Evolutionary conservation across 2,329 filamentous ascomycete species (phyloP), one percentile per base, ranked within the genome.

Genomic region (Incumbomyces delicatus): DNA sequence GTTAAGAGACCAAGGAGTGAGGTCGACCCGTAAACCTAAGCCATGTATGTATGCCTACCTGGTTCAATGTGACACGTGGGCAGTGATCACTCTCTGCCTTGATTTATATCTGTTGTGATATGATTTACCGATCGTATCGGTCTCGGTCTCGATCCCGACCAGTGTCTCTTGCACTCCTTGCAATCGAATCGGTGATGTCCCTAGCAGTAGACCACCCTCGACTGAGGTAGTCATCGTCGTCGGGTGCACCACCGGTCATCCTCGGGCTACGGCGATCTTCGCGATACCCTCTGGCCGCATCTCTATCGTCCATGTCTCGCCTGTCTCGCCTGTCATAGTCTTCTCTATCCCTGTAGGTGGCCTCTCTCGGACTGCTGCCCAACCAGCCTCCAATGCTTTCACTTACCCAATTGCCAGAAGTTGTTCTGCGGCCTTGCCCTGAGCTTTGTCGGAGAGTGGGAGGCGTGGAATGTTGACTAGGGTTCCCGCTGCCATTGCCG

Each of bases 401-500:
- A 22, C 49, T 48, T 2, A 53, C 50, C 55, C 55, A 56, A 32
- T 49, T 50, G 11, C 53, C 53, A 39, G 53, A 53, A 10, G 53
- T 51, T n/a, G 46, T 48, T 11, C 51, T 42, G n/a, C 49, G 53
- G 22, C 40, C 48, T 38, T 44, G 46, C 13, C 33, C 36, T 20
- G 22, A 45, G 22, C 22, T 33, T 20, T 40, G 41, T 35, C 41
- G 27, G 22, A 43, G 44, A 27, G 34, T 39, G 14, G 41, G 35
- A 14, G 46, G 46, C 12, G 36, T 29, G 48, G 43, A 32, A 39
- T 48, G 35, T 39, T 50, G 37, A 38, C 47, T 31, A 49, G 49
- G 13, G 38, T 50, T 27, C 45, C 49, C 38, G 77, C 76, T 59
- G 78, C 80, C 42, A 22, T 31, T 30, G n/a, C 33, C 42, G 14